Evolutionary conservation across 2,329 filamentous ascomycete genomes (phyloP).

Genomic region (Verticillium nonalfalfae): DNA sequence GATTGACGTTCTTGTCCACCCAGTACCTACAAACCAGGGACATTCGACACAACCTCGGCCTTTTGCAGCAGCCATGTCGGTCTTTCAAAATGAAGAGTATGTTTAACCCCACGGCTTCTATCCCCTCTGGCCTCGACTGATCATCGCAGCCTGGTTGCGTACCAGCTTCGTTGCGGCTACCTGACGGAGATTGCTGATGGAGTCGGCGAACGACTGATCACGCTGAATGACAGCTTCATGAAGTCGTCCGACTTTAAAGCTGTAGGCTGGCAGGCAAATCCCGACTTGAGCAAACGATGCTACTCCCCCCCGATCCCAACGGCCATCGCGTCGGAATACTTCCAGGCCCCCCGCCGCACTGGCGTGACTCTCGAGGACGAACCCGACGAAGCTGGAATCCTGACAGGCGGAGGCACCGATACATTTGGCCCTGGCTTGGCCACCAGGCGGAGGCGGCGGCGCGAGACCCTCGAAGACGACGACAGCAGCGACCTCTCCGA

Average conservation of each 20-base stretch:
- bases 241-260: constrained; percentile 78
- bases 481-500: constrained; percentile 82
- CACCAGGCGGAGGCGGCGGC: constrained; percentile 57
- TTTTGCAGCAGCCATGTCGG: constrained; percentile 25
- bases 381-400: constrained; percentile 65
- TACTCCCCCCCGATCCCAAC: constrained; percentile 84
- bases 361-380: constrained; percentile 64
- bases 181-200: constrained; percentile 76
- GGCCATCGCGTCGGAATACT: constrained; percentile 76
- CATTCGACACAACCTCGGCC: background rate
- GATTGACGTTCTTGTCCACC: background rate
- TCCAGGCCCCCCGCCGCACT: constrained; percentile 60
- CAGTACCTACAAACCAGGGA: background rate
- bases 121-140: background rate
- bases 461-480: constrained; percentile 76
- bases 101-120: background rate
- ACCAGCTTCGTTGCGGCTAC: constrained; percentile 76
- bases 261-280: constrained; percentile 71
- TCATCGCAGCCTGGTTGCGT: constrained; percentile 64
- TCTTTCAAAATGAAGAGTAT: constrained; percentile 38
- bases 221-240: constrained; percentile 70
- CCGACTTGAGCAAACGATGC: constrained; percentile 71
- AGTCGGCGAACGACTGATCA: constrained; percentile 78
- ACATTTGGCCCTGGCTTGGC: constrained; percentile 63
- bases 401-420: constrained; percentile 61